Evolutionary conservation across 1,139 yeast species (phyloP), one percentile per base, ranked within the genome.

Genomic region (Lodderomyces parapsilosis): DNA sequence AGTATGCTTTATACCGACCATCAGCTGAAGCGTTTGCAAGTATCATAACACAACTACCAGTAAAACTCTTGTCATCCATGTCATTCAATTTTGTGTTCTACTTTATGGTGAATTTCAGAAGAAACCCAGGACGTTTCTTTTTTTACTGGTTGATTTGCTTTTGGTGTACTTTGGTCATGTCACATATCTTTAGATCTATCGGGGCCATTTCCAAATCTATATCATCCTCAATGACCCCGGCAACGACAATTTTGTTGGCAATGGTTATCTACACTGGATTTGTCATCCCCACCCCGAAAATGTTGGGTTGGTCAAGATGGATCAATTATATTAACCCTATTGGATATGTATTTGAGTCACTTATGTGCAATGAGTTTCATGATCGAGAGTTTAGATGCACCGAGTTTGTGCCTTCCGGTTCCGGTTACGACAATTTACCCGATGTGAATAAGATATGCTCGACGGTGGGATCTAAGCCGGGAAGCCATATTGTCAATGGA

Each of bases 291-390:
- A 64, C 74, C 38, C 77, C 78, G 31, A 61, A 63, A 43, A 78
- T 80, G 83, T 79, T 76, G 56, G 83, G 79, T 31, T 80, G 85
- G 85, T 76, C 78, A 42, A 68, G 77, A 58, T 81, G 86, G 86
- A 69, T 81, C 45, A 74, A 73, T 48, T 81, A 72, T 56, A 57
- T 80, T 34, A 74, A 81, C 55, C 86, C 86, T 1, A 62, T 81
- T 31, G 76, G 74, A 20, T 81, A 78, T 52, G 78, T 72, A 6
- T 81, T 77, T 52, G 86, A 80, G 57, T 58, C 78, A 10, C 60
- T 81, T 48, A 70, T 81, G 73, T 65, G 72, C 11, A 78, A 78
- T 46, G 86, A 81, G 48, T 51, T 79, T 59, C 76, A 73, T 47
- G 71, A 70, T 25, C 66, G 79, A 46, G 59, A 67, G 24, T 76